phyloP scores from a whole-genome alignment of 176 grass and related monocot species.

The Zoysia pacifica region DNA sequence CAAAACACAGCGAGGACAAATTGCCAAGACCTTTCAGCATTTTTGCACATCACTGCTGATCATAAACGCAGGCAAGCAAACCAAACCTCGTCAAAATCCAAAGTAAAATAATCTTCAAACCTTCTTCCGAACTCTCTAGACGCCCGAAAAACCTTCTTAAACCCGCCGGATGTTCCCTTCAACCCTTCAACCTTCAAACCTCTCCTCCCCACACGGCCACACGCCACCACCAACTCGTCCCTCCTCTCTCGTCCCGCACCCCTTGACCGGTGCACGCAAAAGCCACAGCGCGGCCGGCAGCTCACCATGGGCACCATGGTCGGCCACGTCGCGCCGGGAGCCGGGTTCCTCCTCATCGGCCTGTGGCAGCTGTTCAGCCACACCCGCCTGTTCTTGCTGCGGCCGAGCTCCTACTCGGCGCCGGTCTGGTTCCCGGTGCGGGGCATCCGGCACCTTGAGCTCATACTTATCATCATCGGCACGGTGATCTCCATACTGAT shows the following conservation, averaged over 20 bases:
- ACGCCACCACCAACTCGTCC: conserved; percentile 35
- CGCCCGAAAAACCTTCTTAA: conserved; percentile 42
- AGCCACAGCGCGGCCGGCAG: neutral
- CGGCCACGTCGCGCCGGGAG: conserved; percentile 81
- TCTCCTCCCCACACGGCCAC: neutral
- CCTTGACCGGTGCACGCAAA: neutral
- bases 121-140: conserved; percentile 58
- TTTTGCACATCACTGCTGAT: conserved; percentile 38
- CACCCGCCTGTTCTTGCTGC: conserved; percentile 59
- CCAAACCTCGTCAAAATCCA: conserved; percentile 1
- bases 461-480: conserved; percentile 60
- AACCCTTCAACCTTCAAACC: conserved; percentile 24
- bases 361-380: conserved; percentile 91
- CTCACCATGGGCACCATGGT: conserved; percentile 69
- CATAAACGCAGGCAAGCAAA: conserved; percentile 2
- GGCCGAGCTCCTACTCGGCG: conserved; percentile 64
- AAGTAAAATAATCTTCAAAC: conserved; percentile 43
- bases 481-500: conserved; percentile 64
- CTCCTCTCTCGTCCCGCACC: conserved; percentile 5
- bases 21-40: conserved; percentile 20
- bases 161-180: conserved; percentile 23
- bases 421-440: conserved; percentile 75
- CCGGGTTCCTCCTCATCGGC: conserved; percentile 81
- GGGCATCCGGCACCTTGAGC: conserved; percentile 58
- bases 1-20: conserved; percentile 24